phyloP scores from a whole-genome alignment of 768 basidiomycete species.

The Russula virescens region DNA sequence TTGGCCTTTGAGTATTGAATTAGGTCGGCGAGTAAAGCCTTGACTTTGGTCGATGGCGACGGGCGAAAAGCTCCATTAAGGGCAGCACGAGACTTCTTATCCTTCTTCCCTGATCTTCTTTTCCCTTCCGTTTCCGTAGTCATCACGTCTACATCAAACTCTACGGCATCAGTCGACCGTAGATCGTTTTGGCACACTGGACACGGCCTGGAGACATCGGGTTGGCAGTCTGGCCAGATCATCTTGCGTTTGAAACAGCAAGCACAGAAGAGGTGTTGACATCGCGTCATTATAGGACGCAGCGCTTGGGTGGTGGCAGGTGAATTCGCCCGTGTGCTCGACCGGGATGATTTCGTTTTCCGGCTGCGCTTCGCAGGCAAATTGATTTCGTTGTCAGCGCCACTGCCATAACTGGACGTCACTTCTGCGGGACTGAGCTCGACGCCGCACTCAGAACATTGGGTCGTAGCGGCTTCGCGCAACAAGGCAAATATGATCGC shows the following conservation, averaged over 20 bases:
- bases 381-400: slow-evolving; percentile 45
- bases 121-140: slow-evolving; percentile 41
- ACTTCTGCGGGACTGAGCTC: slow-evolving; percentile 56
- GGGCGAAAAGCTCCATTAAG: slow-evolving; percentile 53
- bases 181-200: slow-evolving; percentile 72
- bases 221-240: slow-evolving; percentile 69
- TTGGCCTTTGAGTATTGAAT: slow-evolving; percentile 77
- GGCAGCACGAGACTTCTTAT: slow-evolving; percentile 56
- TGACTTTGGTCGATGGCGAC: slow-evolving; percentile 88
- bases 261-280: slow-evolving; percentile 90
- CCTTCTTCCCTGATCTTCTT: slow-evolving; percentile 59
- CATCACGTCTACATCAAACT: slow-evolving; percentile 60
- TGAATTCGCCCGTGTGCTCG: slow-evolving; percentile 52
- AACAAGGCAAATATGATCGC: slow-evolving; percentile 79
- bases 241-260: slow-evolving; percentile 79
- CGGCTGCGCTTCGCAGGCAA: slow-evolving; percentile 45
- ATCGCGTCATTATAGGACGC: slow-evolving; percentile 77
- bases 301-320: slow-evolving; percentile 56
- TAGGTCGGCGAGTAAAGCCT: slow-evolving; percentile 74
- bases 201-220: slow-evolving; percentile 59
- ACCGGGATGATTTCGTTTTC: slow-evolving; percentile 60
- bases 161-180: slow-evolving; percentile 68
- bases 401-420: slow-evolving; percentile 36
- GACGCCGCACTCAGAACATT: slow-evolving; percentile 81
- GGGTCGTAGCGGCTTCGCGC: slow-evolving; percentile 80